Percentiles rank a stretch among this genome's conserved stretches.
phyloP scores from a whole-genome alignment of 768 basidiomycete species.

The Pleurotus tuber-regium region DNA sequence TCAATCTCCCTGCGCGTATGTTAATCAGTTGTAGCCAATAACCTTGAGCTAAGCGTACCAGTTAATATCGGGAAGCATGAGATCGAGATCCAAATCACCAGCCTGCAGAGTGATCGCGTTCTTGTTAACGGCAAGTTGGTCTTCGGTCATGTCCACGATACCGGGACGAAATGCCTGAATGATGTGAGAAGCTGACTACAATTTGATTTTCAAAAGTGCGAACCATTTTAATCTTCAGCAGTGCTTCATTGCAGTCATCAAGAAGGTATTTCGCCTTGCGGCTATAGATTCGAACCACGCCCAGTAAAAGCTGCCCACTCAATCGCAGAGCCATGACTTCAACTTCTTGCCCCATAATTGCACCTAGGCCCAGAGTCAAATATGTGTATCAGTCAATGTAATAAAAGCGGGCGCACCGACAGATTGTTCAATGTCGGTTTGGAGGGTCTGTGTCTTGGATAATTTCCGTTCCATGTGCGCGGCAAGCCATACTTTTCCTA shows the following conservation, averaged over 20 bases:
- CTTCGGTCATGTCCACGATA: slow-evolving; percentile 93
- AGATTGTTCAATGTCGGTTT: slow-evolving; percentile 93
- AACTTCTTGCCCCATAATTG: slow-evolving; percentile 91
- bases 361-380: slow-evolving; percentile 43
- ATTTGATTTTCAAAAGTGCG: too few relatives aligned
- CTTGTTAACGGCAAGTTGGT: slow-evolving; percentile 82
- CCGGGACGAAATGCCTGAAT: slow-evolving; percentile 90
- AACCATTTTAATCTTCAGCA: slow-evolving; percentile 97
- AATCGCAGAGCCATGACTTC: slow-evolving; percentile 93
- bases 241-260: slow-evolving; percentile 96
- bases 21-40: background rate
- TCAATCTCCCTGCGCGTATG: slow-evolving; percentile 64
- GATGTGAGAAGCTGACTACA: slow-evolving; percentile 7
- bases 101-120: slow-evolving; percentile 87
- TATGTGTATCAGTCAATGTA: background rate
- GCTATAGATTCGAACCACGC: slow-evolving; percentile 96
- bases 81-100: slow-evolving; percentile 75
- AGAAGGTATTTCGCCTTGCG: slow-evolving; percentile 96
- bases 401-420: slow-evolving; percentile 59
- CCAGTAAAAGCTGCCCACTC: slow-evolving; percentile 94
- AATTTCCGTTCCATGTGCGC: slow-evolving; percentile 99
- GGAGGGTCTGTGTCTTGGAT: slow-evolving; percentile 90
- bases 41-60: slow-evolving; percentile 45
- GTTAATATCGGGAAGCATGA: slow-evolving; percentile 76
- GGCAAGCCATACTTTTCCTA: slow-evolving; percentile 98